Evolutionary conservation across 352 stramenopile species (phyloP).

Genomic region (Phytophthora boehmeriae): DNA sequence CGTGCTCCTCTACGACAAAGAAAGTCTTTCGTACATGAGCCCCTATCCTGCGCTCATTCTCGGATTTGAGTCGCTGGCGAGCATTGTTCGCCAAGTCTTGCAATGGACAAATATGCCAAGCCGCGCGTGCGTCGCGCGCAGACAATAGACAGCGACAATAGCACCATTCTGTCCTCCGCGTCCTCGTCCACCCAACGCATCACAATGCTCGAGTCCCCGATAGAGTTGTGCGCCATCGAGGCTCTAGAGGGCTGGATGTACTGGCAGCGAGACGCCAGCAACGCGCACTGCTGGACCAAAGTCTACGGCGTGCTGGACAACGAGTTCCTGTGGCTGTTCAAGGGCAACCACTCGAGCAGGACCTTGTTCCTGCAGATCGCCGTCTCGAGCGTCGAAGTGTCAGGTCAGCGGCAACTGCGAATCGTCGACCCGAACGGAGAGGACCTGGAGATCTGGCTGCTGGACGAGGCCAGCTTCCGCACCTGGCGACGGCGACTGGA

Average conservation of each 20-base stretch:
- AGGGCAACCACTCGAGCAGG: constrained; percentile 56
- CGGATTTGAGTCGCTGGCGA: constrained; percentile 20
- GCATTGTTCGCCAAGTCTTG: constrained; percentile 15
- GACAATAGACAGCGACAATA: constrained; percentile 35
- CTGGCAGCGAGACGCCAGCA: constrained; percentile 77
- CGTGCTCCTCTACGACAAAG: background rate
- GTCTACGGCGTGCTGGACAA: constrained; percentile 81
- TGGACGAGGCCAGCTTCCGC: constrained; percentile 56
- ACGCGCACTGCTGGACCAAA: constrained; percentile 80
- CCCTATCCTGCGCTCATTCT: background rate
- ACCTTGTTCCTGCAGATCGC: constrained; percentile 81
- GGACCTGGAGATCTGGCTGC: constrained; percentile 75
- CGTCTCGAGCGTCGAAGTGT: constrained; percentile 69
- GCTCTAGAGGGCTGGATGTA: constrained; percentile 83
- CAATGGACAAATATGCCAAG: constrained; percentile 22
- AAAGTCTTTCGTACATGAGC: background rate
- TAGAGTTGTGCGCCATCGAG: constrained; percentile 36
- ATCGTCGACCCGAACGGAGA: constrained; percentile 80
- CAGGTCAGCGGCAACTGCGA: constrained; percentile 64
- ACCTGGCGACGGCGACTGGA: constrained; percentile 63
- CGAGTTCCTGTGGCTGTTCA: constrained; percentile 85
- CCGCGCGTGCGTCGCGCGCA: constrained; percentile 27
- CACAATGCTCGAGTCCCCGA: constrained; percentile 48
- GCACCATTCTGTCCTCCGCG: constrained; percentile 41
- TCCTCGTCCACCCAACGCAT: constrained; percentile 46